Base-by-base conservation (phyloP, 805 yeast genomes). In the Debaryomyces castellii region DNA sequence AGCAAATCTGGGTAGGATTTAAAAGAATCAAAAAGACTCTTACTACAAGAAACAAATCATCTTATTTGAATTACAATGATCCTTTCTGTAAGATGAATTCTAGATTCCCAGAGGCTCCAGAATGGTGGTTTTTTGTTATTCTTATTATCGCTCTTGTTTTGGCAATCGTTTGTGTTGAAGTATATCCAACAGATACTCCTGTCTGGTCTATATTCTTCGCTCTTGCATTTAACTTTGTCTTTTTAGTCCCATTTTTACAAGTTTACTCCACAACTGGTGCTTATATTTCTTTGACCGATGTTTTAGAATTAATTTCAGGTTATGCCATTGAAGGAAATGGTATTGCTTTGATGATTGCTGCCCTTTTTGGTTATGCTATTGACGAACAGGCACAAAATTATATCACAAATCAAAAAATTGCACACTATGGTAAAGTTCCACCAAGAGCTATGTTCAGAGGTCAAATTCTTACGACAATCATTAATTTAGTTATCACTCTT, bases 91-190 rank as follows among this genome's bases (percentile, higher is more conserved):
- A 43, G 25, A 47, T 47, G 50, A 47, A 36, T 18, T 40, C 46
- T 14, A 67, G 68, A 48, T 72, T 55, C 53, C 66, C 59, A 44
- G 67, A 64, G 55, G 66, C 67, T 10, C 77, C 77, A 35, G 75
- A 71, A 45, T 72, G 77, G 77, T 72, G 77, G 77, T 71, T 55
- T 47, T 51, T 44, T 3, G 43, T 66, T 37, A 54, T 64, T 8
- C 64, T 69, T 48, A 51, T 68, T 11, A 46, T 53, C 4, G 51
- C 60, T 25, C 49, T 71, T 51, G 75, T 62, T 16, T 45, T 69
- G 43, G 58, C 76, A 11, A 60, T 71, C 45, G 74, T 62, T 22
- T 67, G 54, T 65, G 54, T 35, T 69, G 74, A 74, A 40, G 59
- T 49, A 3, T 48, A 44, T 18, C 53, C 51, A 12, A 43, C 48